Evolutionary conservation across 2,329 filamentous ascomycete species (phyloP).

Genomic region (Trichothecium roseum): DNA sequence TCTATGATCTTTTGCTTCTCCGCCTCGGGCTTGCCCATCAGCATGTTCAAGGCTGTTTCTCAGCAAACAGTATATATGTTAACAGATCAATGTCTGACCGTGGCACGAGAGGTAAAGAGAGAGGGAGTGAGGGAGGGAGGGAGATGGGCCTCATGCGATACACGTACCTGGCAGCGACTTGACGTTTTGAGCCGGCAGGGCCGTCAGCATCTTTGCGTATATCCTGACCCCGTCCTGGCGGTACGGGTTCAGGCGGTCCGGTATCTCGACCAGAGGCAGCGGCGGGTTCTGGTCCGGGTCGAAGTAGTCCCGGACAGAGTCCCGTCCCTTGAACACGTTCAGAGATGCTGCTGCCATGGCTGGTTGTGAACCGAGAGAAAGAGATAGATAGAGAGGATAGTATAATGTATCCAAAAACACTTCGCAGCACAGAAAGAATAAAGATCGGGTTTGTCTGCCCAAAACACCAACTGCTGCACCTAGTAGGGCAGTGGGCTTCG

Average conservation of each 20-base stretch:
- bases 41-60: conserved; percentile 41
- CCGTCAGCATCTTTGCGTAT: conserved; percentile 45
- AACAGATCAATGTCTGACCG: conserved; percentile 35
- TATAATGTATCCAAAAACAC: too few species aligned
- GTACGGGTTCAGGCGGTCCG: conserved; percentile 21
- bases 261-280: conserved; percentile 51
- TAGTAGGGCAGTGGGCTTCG: too few species aligned
- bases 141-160: too few species aligned
- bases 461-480: too few species aligned
- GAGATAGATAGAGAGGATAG: too few species aligned
- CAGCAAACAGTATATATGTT: conserved; percentile 11
- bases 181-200: conserved; percentile 54
- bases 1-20: conserved; percentile 44
- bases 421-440: too few species aligned
- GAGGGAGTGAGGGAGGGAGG: too few species aligned
- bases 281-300: conserved; percentile 27
- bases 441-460: too few species aligned
- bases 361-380: too few species aligned
- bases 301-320: conserved; percentile 35
- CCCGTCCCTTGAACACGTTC: conserved; percentile 48
- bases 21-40: conserved; percentile 27
- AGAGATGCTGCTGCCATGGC: conserved; percentile 9
- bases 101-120: too few species aligned
- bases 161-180: conserved; percentile 52
- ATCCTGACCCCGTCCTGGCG: conserved; percentile 5